These are phyloP conservation scores for Penicillium malachiteum DNA, from an alignment of 495 filamentous ascomycete genomes.

Conservation along the genomic window DNA sequence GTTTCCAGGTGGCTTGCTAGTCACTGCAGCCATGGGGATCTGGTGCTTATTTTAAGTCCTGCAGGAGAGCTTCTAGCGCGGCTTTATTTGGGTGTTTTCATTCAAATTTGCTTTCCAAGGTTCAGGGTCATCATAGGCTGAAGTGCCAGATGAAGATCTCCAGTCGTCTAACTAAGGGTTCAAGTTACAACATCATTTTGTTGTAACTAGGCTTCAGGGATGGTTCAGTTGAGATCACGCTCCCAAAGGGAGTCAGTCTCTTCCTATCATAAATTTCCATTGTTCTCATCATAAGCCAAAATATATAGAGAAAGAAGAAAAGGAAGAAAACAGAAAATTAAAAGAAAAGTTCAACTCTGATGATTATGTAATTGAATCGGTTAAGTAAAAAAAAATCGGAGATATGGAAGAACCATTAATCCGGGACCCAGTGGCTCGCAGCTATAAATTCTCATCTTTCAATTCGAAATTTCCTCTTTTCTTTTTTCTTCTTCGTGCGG, in stretches of 20 bases:
- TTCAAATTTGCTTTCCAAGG: too few relatives aligned
- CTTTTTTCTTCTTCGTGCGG: conserved; percentile 60
- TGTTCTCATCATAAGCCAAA: conserved; percentile 56
- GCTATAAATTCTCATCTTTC: conserved; percentile 30
- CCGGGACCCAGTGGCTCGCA: not conserved
- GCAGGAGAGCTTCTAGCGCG: too few relatives aligned
- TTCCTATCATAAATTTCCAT: conserved; percentile 60
- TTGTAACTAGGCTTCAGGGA: conserved; percentile 38
- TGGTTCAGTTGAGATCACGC: conserved; percentile 54
- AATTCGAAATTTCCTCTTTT: conserved; percentile 23
- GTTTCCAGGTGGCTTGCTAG: not conserved
- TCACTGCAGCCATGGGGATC: too few relatives aligned
- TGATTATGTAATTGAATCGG: conserved; percentile 8
- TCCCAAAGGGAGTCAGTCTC: conserved; percentile 56
- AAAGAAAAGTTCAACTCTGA: conserved; percentile 4
- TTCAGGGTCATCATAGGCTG: too few relatives aligned
- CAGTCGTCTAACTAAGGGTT: too few relatives aligned
- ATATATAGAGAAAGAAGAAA: conserved; percentile 23
- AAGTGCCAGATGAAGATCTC: too few relatives aligned
- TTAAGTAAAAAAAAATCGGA: not conserved
- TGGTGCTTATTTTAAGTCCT: too few relatives aligned
- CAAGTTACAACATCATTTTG: conserved; percentile 1
- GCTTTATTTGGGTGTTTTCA: too few relatives aligned
- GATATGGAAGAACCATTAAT: not conserved
- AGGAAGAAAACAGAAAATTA: conserved; percentile 18